Base-by-base conservation (phyloP, 768 basidiomycete genomes). In the Leccinum subgranulosum region DNA sequence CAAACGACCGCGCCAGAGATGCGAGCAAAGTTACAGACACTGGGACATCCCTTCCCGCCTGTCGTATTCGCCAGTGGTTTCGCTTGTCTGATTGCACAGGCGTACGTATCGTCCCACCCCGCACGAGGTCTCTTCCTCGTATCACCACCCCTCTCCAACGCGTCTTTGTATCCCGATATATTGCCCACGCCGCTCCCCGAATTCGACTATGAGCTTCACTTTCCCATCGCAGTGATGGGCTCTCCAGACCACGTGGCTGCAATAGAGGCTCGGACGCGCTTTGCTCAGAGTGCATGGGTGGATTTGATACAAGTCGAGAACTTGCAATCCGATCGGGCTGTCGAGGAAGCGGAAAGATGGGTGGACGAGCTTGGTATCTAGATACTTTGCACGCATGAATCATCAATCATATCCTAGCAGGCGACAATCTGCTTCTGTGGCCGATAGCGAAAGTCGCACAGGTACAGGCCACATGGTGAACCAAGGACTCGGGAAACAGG, bases 101-200 rank as follows among this genome's bases (percentile, higher is more conserved):
- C 81, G 21, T 90, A 86, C 67, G 81, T 90, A 59, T 87, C 84
- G 2, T 86, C 85, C 21, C 72, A 87, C 62, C 85, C 87, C 2
- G 84, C 84, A 6, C 75, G 78, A 5, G 87, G 80, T 0, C 74
- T 90, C 50, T 76, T 86, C 56, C 75, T 89, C n/a, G 77, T 86
- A 31, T 80, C 81, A 23, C 84, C 83, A 17, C 84, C 83, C 1
- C 49, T 74, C 10, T 74, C 77, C 43, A 79, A 82, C 54, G 62
- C 66, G 8, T 66, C 70, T 1, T 64, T 81, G 19, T 51, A 68
- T 2, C 62, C 59, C 12, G 53, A 36, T 33, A 53, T 64, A 28
- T 74, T 80, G 6, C 75, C 77, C 0, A 75, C 73, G 0, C 66
- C 69, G 19, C 63, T 82, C 21, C 59, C 68, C 8, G 83, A 86